Percentiles rank a stretch among this genome's conserved stretches.
Conservation (phyloP, 257 asterid genomes). For the Penstemon eatonii region DNA sequence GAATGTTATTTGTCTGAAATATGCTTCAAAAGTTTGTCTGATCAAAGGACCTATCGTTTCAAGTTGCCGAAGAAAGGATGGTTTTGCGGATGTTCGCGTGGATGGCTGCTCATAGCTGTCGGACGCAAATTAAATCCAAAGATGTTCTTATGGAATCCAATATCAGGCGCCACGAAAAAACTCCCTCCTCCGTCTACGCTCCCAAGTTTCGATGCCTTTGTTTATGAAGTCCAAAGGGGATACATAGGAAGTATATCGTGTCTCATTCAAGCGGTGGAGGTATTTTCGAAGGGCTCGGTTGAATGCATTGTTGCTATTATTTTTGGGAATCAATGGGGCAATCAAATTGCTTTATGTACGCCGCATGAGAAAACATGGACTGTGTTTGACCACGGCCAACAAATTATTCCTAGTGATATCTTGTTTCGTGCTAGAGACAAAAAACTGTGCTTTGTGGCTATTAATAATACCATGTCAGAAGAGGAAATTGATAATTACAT, state of each 20-base stretch:
- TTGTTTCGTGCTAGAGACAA: background rate
- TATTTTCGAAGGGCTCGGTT: background rate
- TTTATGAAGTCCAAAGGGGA: background rate
- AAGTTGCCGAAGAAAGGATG: background rate
- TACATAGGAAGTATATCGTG: background rate
- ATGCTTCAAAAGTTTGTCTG: slow-evolving; percentile 7
- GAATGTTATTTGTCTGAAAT: background rate
- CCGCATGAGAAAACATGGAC: background rate
- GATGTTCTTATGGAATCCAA: slow-evolving; percentile 10
- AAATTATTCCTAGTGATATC: background rate
- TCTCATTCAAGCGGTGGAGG: background rate
- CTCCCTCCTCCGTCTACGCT: slow-evolving; percentile 4
- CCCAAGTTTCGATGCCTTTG: background rate
- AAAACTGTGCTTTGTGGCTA: too few species aligned
- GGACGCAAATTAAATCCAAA: background rate
- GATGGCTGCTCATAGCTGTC: slow-evolving; percentile 6
- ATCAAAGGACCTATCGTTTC: slow-evolving; percentile 12
- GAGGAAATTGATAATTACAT: too few species aligned
- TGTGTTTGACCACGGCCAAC: background rate
- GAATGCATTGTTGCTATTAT: background rate
- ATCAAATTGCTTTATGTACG: background rate
- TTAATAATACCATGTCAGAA: too few species aligned
- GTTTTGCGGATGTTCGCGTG: slow-evolving; percentile 23
- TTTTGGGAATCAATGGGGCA: background rate
- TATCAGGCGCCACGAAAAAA: background rate